Evolutionary conservation across 2,329 filamentous ascomycete genomes (phyloP).

Genomic region (Penicillium sumatraense): DNA sequence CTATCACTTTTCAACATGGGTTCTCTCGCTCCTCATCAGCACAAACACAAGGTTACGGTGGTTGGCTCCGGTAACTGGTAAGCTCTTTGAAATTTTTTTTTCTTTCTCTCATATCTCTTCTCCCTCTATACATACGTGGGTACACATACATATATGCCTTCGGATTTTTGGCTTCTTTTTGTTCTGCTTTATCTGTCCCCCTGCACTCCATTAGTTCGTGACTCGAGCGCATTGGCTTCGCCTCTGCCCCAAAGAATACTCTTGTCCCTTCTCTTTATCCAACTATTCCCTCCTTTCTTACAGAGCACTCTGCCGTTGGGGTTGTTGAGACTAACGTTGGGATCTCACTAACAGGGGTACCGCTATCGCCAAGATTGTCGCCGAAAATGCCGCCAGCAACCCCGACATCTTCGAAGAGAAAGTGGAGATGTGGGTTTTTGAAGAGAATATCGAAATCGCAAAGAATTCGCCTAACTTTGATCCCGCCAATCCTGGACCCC

Average conservation of each 20-base stretch:
- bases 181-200: neutral
- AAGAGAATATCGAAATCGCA: constrained; percentile 81
- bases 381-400: constrained; percentile 83
- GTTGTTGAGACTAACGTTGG: constrained; percentile 72
- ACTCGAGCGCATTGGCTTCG: neutral
- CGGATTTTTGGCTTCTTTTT: no score
- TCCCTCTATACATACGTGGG: no score
- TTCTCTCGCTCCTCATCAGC: constrained; percentile 35
- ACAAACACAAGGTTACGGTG: constrained; percentile 63
- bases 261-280: no score
- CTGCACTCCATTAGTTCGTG: neutral
- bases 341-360: constrained; percentile 89
- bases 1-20: constrained; percentile 37
- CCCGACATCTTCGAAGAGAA: constrained; percentile 81
- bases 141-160: no score
- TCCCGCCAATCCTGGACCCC: constrained; percentile 69
- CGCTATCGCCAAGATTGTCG: constrained; percentile 95
- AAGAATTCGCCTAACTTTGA: constrained; percentile 76
- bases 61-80: constrained; percentile 97
- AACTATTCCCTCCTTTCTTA: neutral
- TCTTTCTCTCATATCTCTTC: neutral
- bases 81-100: neutral
- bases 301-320: constrained; percentile 21
- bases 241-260: neutral
- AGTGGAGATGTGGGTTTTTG: constrained; percentile 99